Evolutionary conservation across 768 basidiomycete species (phyloP).

Genomic region (Rhodotorula diobovata): DNA sequence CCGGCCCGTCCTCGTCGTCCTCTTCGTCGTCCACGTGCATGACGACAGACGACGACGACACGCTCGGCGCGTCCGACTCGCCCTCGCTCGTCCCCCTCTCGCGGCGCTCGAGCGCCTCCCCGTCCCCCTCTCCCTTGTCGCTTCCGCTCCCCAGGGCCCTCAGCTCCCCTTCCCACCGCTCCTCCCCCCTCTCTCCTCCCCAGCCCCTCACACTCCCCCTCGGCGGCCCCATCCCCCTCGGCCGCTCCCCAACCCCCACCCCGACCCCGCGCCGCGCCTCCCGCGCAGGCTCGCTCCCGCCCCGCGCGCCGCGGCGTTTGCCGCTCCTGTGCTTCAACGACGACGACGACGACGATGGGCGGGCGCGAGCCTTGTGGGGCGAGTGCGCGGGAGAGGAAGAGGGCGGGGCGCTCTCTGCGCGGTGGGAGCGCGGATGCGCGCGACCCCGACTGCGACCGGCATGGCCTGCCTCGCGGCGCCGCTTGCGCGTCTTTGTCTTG

Average conservation of each 20-base stretch:
- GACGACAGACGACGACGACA: neutral
- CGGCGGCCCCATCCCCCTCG: no score
- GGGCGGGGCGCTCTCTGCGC: conserved; percentile 13
- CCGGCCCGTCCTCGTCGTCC: neutral
- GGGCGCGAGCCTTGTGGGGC: neutral
- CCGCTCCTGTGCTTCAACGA: no score
- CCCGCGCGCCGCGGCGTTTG: neutral
- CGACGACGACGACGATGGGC: no score
- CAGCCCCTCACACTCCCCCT: neutral
- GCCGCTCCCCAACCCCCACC: no score
- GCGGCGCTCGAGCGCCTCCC: neutral
- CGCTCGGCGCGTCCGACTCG: conserved; percentile 16
- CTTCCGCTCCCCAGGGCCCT: neutral
- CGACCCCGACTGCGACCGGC: neutral
- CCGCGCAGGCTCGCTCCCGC: conserved; percentile 14
- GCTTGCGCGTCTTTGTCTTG: no score
- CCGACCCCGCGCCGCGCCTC: no score
- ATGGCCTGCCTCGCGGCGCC: no score
- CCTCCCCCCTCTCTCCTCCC: neutral
- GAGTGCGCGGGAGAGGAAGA: neutral
- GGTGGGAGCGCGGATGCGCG: neutral
- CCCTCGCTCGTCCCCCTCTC: neutral
- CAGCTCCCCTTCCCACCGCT: neutral
- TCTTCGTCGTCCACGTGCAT: conserved; percentile 1
- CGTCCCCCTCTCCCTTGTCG: no score